Base-by-base conservation (phyloP, 2,329 filamentous ascomycete genomes). In the Ambrosiella cleistominuta region DNA sequence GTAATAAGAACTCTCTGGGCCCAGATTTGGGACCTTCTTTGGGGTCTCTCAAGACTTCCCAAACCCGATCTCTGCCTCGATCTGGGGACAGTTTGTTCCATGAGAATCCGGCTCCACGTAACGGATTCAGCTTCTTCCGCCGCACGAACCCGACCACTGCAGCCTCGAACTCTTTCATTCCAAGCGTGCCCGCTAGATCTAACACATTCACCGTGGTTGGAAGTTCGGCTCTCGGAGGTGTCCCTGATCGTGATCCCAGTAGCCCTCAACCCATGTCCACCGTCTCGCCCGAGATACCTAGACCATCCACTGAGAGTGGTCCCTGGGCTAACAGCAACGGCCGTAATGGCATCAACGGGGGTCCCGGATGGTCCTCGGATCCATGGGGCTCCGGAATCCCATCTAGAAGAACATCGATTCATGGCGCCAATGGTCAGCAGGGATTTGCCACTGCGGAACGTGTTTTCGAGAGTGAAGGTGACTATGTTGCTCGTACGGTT, bases 341-440 rank as follows among this genome's bases (percentile, higher is more conserved):
- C 12, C 67, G 68, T 12, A 68, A 69, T 2, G 70, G 70, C 1
- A 65, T 74, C 2, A 71, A 75, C 40, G 83, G 79, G 53, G 78
- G 73, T 57, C 75, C 81, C 54, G 71, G 85, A 1, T 93, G 85
- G 83, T 86, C 86, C 4, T 68, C 71, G n/a, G 72, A 75, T 27
- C 69, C 71, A 9, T 80, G 78, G 76, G 64, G 68, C 17, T 80
- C 78, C 1, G 75, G 86, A 44, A 85, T 81, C 64, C 83, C 85
- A 7, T 95, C 89, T 39, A 80, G 90, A 54, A 79, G 90, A 40
- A 86, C 87, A 12, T 95, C 88, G 0, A 74, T 88, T 7, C 87
- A 93, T 61, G 86, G 86, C 11, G 88, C 85, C 1, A 83, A 85
- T 1, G 52, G 55, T 36, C 50, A 54, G 12, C 38, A 55, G 12